Conservation (phyloP, 2,329 filamentous ascomycete genomes). For the Metarhizium robertsii region DNA sequence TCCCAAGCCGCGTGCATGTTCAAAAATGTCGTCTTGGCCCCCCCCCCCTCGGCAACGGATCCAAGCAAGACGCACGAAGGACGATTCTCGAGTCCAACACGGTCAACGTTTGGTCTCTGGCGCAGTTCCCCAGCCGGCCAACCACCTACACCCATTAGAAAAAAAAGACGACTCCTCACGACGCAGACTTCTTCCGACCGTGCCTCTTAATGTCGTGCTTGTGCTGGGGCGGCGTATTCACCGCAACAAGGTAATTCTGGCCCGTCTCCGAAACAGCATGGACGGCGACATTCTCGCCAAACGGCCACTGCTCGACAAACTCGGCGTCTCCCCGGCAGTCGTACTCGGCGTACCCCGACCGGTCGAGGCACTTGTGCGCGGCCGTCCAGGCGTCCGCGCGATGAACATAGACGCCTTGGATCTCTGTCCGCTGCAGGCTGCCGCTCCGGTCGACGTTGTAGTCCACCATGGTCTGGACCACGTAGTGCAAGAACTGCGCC, state of each 20-base stretch:
- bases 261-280: constrained; percentile 33
- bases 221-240: constrained; percentile 20
- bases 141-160: not conserved
- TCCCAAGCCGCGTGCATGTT: too few relatives aligned
- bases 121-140: too few relatives aligned
- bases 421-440: constrained; percentile 23
- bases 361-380: constrained; percentile 23
- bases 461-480: constrained; percentile 32
- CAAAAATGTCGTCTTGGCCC: too few relatives aligned
- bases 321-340: constrained; percentile 19
- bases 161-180: not conserved
- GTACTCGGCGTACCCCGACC: constrained; percentile 23
- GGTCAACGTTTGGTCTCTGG: too few relatives aligned
- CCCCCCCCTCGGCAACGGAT: too few relatives aligned
- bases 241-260: constrained; percentile 28
- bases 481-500: constrained; percentile 26
- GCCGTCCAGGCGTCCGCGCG: constrained; percentile 23
- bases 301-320: constrained; percentile 28
- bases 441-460: constrained; percentile 29
- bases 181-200: not conserved
- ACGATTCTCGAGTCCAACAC: too few relatives aligned
- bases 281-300: constrained; percentile 32
- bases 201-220: not conserved
- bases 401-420: constrained; percentile 28
- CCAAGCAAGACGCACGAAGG: too few relatives aligned